These are phyloP conservation scores for Bryopsis sp. DNA, from an alignment of 139 green algal genomes.

Conservation along the genomic window DNA sequence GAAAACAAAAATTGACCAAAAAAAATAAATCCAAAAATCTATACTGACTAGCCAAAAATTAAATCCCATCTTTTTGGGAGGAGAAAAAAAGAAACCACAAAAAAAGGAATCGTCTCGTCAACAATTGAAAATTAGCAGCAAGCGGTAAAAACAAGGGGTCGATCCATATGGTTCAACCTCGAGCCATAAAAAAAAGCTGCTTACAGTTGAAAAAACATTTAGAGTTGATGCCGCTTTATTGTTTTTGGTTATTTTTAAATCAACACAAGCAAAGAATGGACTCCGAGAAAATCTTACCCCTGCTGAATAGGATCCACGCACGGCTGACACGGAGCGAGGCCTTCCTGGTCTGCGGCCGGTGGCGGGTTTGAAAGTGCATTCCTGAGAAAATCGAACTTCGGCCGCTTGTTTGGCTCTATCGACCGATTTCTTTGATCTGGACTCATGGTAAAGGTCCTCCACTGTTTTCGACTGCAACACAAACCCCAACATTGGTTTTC, in stretches of 20 bases:
- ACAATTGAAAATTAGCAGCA: too few relatives aligned
- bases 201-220: too few relatives aligned
- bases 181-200: neutral
- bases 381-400: neutral
- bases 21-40: too few relatives aligned
- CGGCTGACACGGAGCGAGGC: neutral
- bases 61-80: neutral
- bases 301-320: neutral
- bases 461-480: constrained; percentile 6
- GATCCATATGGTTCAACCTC: too few relatives aligned
- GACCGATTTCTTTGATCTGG: neutral
- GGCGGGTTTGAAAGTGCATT: constrained; percentile 17
- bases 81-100: neutral
- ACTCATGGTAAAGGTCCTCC: constrained; percentile 8
- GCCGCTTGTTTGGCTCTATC: neutral
- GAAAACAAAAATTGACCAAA: too few relatives aligned
- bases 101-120: too few relatives aligned
- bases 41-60: neutral
- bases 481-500: neutral
- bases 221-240: too few relatives aligned
- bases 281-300: neutral
- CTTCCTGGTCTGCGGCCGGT: neutral
- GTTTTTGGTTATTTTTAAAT: neutral
- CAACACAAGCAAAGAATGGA: neutral
- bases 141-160: too few relatives aligned